Base-by-base conservation (phyloP, 129 eudicot genomes). In the Saposhnikovia divaricata region DNA sequence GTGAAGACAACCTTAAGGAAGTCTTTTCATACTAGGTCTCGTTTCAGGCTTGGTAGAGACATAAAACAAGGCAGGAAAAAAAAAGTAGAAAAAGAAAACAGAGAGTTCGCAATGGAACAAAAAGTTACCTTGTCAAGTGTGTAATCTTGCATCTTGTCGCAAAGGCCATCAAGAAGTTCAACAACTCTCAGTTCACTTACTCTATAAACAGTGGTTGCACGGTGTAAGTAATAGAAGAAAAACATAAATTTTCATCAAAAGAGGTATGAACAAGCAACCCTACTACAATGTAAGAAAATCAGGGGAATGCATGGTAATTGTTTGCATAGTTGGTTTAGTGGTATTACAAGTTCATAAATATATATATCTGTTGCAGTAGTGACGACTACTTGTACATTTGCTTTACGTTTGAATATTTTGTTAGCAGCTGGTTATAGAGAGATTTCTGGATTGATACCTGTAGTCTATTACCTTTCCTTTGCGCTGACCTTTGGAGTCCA, bases 61-160 rank as follows among this genome's bases (percentile, higher is more conserved):
- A 39, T 73, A 73, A 0, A 73, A 21, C 51, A 25, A 48, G 34
- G 11, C 23, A n/a, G 38, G 34, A 31, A 31, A 31, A 31, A 31
- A 31, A 31, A 31, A 31, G 34, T 31, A 31, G 34, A 31, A 31
- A 31, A 31, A 31, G 51, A 46, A 38, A 16, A 70, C 55, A 19
- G 0, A 34, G 45, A 21, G 43, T 2, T 47, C 40, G 34, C 53
- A 21, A 6, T 5, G 16, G 23, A 77, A 34, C 28, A n/a, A 71
- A 74, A 34, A 74, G 16, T 68, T 84, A 89, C 98, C 99, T 92
- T 89, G 85, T 86, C 88, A 80, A 95, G 96, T 74, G 97, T 95
- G 78, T 95, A 95, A 76, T 95, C 99, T 83, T 89, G 97, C 99
- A 95, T 95, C 82, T 89, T 95, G 23, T 95, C 97, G 82, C 99